Conservation (phyloP, 371 early-diverging fungal genomes). For the Dinochytrium kinnereticum region DNA sequence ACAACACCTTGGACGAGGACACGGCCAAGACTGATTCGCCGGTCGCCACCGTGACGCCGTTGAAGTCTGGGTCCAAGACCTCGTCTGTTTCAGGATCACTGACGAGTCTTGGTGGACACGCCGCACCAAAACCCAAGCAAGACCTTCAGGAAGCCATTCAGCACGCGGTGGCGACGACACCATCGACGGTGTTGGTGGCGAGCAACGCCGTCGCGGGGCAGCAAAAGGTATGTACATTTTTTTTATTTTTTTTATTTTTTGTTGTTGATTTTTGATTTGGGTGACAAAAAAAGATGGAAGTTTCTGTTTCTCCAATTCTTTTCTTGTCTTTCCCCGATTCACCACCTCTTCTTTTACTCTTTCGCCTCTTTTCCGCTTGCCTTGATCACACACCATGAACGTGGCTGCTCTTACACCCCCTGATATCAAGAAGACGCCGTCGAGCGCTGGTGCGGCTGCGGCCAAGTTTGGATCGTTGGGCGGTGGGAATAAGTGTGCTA, state of each 20-base stretch:
- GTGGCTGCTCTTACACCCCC: too few species aligned
- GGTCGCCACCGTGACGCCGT: not conserved
- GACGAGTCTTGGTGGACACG: not conserved
- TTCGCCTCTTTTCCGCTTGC: not conserved
- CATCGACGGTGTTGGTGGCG: not conserved
- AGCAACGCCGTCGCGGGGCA: too few species aligned
- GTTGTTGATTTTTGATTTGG: not conserved
- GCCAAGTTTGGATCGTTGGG: conserved; percentile 3
- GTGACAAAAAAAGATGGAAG: too few species aligned
- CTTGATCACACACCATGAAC: not conserved
- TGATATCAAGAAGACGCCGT: not conserved
- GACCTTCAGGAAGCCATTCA: not conserved
- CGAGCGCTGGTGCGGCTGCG: not conserved
- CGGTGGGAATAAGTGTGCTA: conserved; percentile 25
- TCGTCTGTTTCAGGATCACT: not conserved
- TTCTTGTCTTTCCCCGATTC: not conserved
- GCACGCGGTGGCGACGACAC: not conserved
- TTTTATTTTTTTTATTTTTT: not conserved
- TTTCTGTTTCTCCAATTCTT: not conserved
- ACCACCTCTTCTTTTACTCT: not conserved
- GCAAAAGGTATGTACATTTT: too few species aligned
- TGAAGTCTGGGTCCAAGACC: not conserved
- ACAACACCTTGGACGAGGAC: not conserved
- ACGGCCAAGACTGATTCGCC: not conserved
- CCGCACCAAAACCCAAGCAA: too few species aligned